Percentiles rank a stretch among this genome's conserved stretches.
Conservation (phyloP, 73 alveolate genomes). For the Uronychia setigera region DNA sequence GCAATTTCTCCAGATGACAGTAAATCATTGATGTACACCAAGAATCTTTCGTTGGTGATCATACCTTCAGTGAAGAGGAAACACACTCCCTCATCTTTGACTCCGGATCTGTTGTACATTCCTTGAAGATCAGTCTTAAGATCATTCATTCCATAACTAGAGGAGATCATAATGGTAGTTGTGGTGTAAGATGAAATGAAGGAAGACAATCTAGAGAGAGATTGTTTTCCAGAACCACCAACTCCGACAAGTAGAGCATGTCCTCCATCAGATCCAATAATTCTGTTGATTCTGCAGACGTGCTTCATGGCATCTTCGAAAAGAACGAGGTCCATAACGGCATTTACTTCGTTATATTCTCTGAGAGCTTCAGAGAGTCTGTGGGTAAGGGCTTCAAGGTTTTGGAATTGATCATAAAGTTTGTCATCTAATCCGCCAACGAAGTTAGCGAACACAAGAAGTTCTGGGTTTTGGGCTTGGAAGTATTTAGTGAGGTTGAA, state of each 20-base stretch:
- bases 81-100: conserved; percentile 98
- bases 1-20: conserved; percentile 99
- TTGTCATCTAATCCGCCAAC: conserved; percentile 96
- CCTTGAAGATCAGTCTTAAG: conserved; percentile 97
- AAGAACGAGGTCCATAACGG: conserved; percentile 99
- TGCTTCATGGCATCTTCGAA: conserved; percentile 99
- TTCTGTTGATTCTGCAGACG: conserved; percentile 99
- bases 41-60: conserved; percentile 98
- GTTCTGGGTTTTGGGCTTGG: conserved; percentile 97
- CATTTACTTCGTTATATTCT: conserved; percentile 98
- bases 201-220: conserved; percentile 97
- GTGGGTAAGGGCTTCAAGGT: conserved; percentile 52
- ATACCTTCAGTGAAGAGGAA: conserved; percentile 99
- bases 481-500: conserved; percentile 82
- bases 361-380: conserved; percentile 92
- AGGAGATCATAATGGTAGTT: conserved; percentile 88
- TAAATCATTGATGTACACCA: conserved; percentile 99
- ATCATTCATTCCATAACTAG: conserved; percentile 97
- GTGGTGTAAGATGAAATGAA: conserved; percentile 88
- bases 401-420: conserved; percentile 66
- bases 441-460: conserved; percentile 97
- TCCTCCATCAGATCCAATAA: conserved; percentile 98
- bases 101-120: conserved; percentile 96
- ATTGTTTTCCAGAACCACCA: conserved; percentile 99
- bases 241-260: conserved; percentile 99